phyloP scores from a whole-genome alignment of 495 filamentous ascomycete genomes.

The Penicillium roqueforti region DNA sequence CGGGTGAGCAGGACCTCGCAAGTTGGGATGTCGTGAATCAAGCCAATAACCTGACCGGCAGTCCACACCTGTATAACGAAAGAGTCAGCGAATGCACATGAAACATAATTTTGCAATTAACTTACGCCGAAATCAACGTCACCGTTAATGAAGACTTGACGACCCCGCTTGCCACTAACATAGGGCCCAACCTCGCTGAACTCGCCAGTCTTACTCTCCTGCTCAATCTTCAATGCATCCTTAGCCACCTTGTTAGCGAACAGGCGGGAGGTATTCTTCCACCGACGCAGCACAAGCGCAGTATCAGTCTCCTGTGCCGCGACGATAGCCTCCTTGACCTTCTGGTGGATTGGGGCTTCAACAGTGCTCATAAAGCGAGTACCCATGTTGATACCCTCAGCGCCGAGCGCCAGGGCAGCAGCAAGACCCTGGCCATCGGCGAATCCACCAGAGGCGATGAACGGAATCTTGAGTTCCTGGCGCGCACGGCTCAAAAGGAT shows the following conservation, averaged over 20 bases:
- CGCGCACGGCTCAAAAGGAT: conserved; percentile 83
- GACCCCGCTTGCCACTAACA: conserved; percentile 87
- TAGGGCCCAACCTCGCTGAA: conserved; percentile 87
- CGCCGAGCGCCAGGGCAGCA: conserved; percentile 84
- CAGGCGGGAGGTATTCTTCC: conserved; percentile 87
- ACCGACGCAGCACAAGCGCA: conserved; percentile 78
- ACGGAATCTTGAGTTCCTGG: conserved; percentile 79
- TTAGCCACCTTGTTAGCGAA: conserved; percentile 85
- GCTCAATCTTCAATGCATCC: conserved; percentile 77
- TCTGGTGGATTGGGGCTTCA: conserved; percentile 86
- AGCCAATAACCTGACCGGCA: conserved; percentile 64
- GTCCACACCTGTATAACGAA: conserved; percentile 57
- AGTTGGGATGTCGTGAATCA: conserved; percentile 67
- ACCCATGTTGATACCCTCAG: conserved; percentile 93
- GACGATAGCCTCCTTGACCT: conserved; percentile 91
- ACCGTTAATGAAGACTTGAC: conserved; percentile 87
- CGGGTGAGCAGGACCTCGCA: conserved; percentile 54
- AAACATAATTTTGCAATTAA: conserved; percentile 14
- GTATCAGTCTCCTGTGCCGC: conserved; percentile 87
- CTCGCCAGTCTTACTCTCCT: conserved; percentile 78
- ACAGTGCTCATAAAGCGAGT: conserved; percentile 92
- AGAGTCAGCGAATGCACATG: conserved; percentile 3
- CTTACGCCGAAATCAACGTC: conserved; percentile 86
- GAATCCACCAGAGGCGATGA: conserved; percentile 94
- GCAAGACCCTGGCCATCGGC: conserved; percentile 93